Evolutionary conservation across 805 yeast genomes (phyloP).

Genomic region (Candida montana): DNA sequence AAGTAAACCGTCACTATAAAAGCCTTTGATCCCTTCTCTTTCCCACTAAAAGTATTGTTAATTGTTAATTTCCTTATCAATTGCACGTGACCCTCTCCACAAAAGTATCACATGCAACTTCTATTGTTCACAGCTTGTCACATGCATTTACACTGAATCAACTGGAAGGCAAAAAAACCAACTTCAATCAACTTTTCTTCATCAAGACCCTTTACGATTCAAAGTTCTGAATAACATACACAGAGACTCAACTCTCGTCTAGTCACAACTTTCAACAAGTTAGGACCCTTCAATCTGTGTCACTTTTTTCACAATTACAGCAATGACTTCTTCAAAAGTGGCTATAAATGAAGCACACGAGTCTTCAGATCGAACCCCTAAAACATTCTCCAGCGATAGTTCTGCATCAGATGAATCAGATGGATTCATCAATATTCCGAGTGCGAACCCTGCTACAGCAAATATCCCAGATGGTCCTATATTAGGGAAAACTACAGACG

Average conservation of each 20-base stretch:
- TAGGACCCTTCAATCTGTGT: not conserved
- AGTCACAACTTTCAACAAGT: conserved; percentile 5
- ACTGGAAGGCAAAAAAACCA: too few relatives aligned
- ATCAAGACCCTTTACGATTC: too few relatives aligned
- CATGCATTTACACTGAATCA: not conserved
- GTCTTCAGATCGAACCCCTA: not conserved
- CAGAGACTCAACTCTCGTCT: not conserved
- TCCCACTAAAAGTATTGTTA: too few relatives aligned
- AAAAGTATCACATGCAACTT: not conserved
- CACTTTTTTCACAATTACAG: not conserved
- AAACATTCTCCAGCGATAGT: not conserved
- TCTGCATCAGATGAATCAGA: not conserved
- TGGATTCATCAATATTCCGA: not conserved
- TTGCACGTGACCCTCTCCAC: not conserved
- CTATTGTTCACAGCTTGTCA: not conserved
- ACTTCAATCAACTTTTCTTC: too few relatives aligned
- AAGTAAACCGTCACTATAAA: too few relatives aligned
- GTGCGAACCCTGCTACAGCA: not conserved
- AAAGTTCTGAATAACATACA: too few relatives aligned
- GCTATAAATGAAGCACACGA: not conserved
- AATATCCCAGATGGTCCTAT: not conserved
- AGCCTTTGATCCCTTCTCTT: not conserved
- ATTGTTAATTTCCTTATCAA: too few relatives aligned
- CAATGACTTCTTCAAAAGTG: not conserved
- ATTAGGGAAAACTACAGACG: conserved; percentile 26